These are phyloP conservation scores for Globomyces pollinis-pini DNA, from an alignment of 192 early-diverging fungal species.

Conservation along the genomic window DNA sequence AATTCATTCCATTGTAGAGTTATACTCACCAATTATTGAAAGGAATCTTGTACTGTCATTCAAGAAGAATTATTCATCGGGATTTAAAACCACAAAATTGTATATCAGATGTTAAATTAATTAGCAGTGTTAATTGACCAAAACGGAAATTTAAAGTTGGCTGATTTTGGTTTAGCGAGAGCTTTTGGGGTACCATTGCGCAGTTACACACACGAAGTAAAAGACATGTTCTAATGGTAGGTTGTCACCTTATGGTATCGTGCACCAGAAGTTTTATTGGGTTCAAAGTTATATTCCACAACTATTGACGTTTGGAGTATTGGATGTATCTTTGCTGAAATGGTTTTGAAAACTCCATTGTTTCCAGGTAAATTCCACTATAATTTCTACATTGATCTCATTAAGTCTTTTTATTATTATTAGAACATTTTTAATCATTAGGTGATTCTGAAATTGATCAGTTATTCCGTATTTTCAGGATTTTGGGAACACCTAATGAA, in stretches of 20 bases:
- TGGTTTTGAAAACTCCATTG: slow-evolving; percentile 67
- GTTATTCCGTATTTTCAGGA: slow-evolving; percentile 82
- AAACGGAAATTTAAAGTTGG: slow-evolving; percentile 77
- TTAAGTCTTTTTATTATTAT: no score
- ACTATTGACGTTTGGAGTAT: slow-evolving; percentile 97
- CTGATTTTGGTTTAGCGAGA: slow-evolving; percentile 93
- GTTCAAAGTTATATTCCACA: slow-evolving; percentile 80
- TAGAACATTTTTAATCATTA: no score
- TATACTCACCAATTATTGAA: slow-evolving; percentile 84
- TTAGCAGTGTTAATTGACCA: slow-evolving; percentile 86
- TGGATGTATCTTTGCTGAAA: slow-evolving; percentile 96
- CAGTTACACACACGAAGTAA: slow-evolving; percentile 87
- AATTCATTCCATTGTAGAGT: slow-evolving; percentile 64
- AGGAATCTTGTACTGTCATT: slow-evolving; percentile 86
- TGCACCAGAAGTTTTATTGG: slow-evolving; percentile 91
- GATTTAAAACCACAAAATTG: slow-evolving; percentile 97
- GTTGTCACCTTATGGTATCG: slow-evolving; percentile 93
- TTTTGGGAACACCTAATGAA: slow-evolving; percentile 76
- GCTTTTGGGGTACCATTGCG: slow-evolving; percentile 87
- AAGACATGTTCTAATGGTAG: slow-evolving; percentile 10
- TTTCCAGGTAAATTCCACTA: slow-evolving; percentile 70
- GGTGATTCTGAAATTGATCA: slow-evolving; percentile 88
- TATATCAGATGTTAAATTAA: slow-evolving; percentile 5
- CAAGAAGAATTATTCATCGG: slow-evolving; percentile 86
- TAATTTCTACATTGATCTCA: no score